Evolutionary conservation across 176 grass and related monocot species (phyloP).

Genomic region (Musa troglodytarum): DNA sequence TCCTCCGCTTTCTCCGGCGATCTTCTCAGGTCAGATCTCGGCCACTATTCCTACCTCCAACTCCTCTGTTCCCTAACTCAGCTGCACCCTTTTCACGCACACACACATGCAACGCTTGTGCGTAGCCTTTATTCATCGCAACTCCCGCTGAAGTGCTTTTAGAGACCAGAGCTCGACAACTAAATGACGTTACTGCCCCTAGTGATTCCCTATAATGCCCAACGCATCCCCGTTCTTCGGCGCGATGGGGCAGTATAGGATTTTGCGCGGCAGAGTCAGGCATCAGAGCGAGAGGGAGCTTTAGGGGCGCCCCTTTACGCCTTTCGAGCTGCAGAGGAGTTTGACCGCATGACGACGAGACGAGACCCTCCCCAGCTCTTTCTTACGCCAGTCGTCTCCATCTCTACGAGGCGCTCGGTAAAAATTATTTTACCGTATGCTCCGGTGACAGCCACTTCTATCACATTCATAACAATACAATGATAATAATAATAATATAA

Average conservation of each 20-base stretch:
- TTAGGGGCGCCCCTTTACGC: not conserved
- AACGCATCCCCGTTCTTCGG: too few relatives aligned
- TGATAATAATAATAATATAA: too few relatives aligned
- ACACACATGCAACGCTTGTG: slow-evolving; percentile 6
- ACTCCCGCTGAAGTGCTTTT: not conserved
- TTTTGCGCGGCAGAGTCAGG: not conserved
- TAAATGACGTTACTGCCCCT: not conserved
- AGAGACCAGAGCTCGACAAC: not conserved
- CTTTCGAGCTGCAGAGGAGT: not conserved
- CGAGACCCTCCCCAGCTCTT: not conserved
- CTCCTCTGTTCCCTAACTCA: not conserved
- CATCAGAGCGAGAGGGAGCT: not conserved
- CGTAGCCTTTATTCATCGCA: slow-evolving; percentile 1
- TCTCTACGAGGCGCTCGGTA: not conserved
- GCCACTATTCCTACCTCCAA: not conserved
- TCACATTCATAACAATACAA: too few relatives aligned
- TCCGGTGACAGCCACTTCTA: not conserved
- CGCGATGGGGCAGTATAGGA: not conserved
- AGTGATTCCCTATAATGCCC: too few relatives aligned
- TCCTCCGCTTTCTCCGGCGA: not conserved
- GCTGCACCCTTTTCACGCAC: not conserved
- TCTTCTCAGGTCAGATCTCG: not conserved
- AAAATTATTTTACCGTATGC: not conserved
- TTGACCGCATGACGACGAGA: not conserved
- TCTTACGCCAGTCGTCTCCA: not conserved